Evolutionary conservation across 495 filamentous ascomycete genomes (phyloP).

Genomic region (Aspergillus nidulans): DNA sequence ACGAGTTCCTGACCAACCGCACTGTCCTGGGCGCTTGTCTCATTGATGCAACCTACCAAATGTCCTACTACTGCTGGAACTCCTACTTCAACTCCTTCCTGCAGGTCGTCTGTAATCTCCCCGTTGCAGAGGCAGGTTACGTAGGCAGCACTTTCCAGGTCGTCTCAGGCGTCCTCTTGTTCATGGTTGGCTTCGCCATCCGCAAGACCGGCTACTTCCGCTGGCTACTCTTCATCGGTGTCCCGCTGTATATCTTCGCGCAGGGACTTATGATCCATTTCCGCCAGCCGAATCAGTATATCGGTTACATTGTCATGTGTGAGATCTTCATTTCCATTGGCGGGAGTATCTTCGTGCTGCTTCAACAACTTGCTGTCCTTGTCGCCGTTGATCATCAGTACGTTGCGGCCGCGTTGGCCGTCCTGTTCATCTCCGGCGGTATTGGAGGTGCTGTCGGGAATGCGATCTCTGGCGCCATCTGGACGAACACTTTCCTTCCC

Average conservation of each 20-base stretch:
- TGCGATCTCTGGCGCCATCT: constrained; percentile 61
- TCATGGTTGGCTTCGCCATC: constrained; percentile 50
- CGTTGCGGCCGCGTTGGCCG: constrained; percentile 60
- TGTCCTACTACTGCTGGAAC: constrained; percentile 53
- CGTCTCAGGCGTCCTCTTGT: constrained; percentile 38
- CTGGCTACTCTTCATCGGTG: constrained; percentile 47
- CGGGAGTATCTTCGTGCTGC: constrained; percentile 55
- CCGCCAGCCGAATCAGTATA: constrained; percentile 50
- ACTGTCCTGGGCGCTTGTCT: constrained; percentile 62
- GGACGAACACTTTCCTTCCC: constrained; percentile 55
- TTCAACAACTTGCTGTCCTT: constrained; percentile 63
- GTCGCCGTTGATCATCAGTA: constrained; percentile 60
- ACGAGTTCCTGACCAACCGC: constrained; percentile 54
- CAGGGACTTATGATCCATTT: constrained; percentile 60
- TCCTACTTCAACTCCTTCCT: constrained; percentile 64
- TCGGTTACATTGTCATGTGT: constrained; percentile 67
- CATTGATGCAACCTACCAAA: constrained; percentile 52
- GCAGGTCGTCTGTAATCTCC: constrained; percentile 63
- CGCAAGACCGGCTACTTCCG: constrained; percentile 52
- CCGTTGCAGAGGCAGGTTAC: constrained; percentile 49
- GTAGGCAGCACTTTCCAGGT: constrained; percentile 49
- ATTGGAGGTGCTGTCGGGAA: constrained; percentile 64
- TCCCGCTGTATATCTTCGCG: constrained; percentile 55
- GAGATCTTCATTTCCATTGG: constrained; percentile 67
- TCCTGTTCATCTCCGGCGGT: constrained; percentile 55